Evolutionary conservation across 768 basidiomycete genomes (phyloP), one percentile per base, ranked within the genome.

Genomic region (Mycena amicta): DNA sequence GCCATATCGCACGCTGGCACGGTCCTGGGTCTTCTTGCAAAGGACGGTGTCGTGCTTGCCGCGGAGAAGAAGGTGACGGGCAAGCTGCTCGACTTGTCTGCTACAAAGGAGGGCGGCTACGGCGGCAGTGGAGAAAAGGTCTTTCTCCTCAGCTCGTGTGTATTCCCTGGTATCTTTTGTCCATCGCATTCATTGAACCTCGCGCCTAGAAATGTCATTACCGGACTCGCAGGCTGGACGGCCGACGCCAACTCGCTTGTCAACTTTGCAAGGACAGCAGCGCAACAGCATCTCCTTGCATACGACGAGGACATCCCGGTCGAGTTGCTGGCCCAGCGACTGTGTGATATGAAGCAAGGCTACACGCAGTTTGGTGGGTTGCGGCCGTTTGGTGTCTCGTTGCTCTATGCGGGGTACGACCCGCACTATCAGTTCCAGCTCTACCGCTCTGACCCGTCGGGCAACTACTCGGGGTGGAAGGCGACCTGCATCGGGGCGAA

Each of bases 291-390:
- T 77, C 75, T 99, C 60, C 78, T 94, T 67, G 80, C 80, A 50
- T 99, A 97, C 78, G 93, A 98, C 69, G 93, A 98, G 74, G 95
- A 97, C 71, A 98, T 99, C 65, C 96, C 96, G 4, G 97, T 98
- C 28, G 97, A 99, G 73, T 79, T 96, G 67, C 87, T 99, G 55
- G 91, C 95, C 13, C 95, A 98, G 71, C 83, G 90, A 55, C 75
- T 99, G 57, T 98, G 96, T 68, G 92, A 99, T 75, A 85, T 96
- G 80, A 99, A 99, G 79, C 97, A 99, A 72, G 95, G 95, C 6
- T 98, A 98, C 71, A 98, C 96, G 37, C 96, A 98, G 68, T 95
- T 86, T 63, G 95, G 96, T 78, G 95, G 94, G 90, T 86, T 99
- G 16, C 92, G 97, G 41, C 97, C 97, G 18, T 99, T 98, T 74